A percentile compares a stretch with the other conserved stretches of the same genome.
phyloP scores from a whole-genome alignment of 371 early-diverging fungal species.

The Mucor sp. region DNA sequence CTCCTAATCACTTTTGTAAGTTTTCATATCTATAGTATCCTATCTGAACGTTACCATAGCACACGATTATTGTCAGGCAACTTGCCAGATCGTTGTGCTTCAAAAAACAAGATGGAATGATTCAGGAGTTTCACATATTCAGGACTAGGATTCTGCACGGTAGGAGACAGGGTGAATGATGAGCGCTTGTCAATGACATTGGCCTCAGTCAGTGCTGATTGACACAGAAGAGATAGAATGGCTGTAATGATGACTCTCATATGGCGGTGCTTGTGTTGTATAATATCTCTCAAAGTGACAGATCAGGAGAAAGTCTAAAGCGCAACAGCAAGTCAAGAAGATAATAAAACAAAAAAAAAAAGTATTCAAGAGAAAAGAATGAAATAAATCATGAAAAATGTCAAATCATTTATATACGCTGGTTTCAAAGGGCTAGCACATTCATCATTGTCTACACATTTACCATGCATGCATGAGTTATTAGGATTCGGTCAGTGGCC shows the following conservation, averaged over 20 bases:
- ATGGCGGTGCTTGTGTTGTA: not conserved
- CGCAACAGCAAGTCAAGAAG: too few relatives aligned
- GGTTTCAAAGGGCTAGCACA: not conserved
- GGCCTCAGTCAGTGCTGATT: not conserved
- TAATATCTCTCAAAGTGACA: not conserved
- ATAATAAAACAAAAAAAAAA: too few relatives aligned
- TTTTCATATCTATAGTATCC: not conserved
- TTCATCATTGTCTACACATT: not conserved
- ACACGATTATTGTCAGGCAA: constrained; percentile 50
- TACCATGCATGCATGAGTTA: not conserved
- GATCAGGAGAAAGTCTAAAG: not conserved
- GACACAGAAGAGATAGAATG: not conserved
- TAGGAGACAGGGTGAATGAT: not conserved
- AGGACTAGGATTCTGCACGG: constrained; percentile 9
- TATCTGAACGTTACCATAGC: constrained; percentile 32
- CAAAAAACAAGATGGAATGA: constrained; percentile 55
- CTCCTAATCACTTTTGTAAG: constrained; percentile 33
- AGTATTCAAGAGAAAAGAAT: not conserved
- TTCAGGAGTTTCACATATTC: constrained; percentile 28
- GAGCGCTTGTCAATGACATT: not conserved
- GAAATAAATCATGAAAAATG: not conserved
- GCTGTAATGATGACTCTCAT: not conserved
- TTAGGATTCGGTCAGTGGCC: not conserved
- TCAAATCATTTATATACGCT: not conserved
- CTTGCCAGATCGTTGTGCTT: constrained; percentile 59